Evolutionary conservation across 2,329 filamentous ascomycete genomes (phyloP), one percentile per base, ranked within the genome.

Genomic region (Colletotrichum trifolii): DNA sequence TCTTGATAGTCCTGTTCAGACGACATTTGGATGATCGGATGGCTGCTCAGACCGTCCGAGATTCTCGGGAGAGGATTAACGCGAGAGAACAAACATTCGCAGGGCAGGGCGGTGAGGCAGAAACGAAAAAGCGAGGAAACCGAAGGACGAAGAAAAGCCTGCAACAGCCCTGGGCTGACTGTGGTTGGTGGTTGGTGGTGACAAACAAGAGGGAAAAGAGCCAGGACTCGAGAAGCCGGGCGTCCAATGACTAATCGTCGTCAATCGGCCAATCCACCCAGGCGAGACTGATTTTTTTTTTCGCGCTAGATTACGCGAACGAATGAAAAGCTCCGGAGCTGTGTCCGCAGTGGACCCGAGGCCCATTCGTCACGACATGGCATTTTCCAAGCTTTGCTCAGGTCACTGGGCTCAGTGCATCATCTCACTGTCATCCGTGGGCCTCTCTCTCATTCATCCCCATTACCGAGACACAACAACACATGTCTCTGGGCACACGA

Each of bases 1-100:
- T 66, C 64, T 15, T 64, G 47, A 52, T 64, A 66, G 47, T 66
- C 64, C 33, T 64, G 64, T 60, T 66, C 64, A 47, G 60, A 56
- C 52, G 62, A 65, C 62, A 65, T 65, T 46, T 12, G 36, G 38
- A 33, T 11, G 15, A 25, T 40, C 6, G 45, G 13, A 40, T 48
- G 54, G n/a, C 11, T 38, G 13, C 46, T 49, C 62, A 54, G 7
- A 53, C 58, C 58, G 48, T 62, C 58, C 58, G 58, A 62, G 42
- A 33, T 40, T 65, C 52, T 42, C 52, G 62, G 58, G 58, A 56
- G 3, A 54, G 38, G 38, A 34, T 60, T 45, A 36, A 62, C 4
- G 46, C 52, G 40, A 42, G 25, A 25, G 2, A 35, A 52, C 62
- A 17, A 48, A 57, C 62, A 65, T 65, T 55, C 62, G 58, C 40